Evolutionary conservation across 164 flowering plant species (phyloP).

Genomic region (Kalanchoe fedtschenkoi): DNA sequence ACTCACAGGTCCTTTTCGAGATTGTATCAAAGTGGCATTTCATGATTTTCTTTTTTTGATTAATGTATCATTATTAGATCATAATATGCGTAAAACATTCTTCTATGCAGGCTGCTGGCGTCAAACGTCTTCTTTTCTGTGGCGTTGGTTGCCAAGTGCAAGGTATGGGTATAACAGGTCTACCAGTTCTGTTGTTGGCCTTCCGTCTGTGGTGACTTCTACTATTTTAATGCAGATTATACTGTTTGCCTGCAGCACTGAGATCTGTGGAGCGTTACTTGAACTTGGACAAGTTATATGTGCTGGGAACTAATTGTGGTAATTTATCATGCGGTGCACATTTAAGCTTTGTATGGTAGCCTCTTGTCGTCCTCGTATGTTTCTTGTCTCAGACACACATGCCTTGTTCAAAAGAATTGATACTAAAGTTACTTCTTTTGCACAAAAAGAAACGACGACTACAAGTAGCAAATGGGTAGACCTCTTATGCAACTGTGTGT

Average conservation of each 20-base stretch:
- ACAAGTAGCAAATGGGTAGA: neutral
- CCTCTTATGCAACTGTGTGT: neutral
- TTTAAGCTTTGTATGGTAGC: neutral
- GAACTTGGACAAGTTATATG: slow-evolving; percentile 93
- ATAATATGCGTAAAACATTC: neutral
- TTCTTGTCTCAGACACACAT: too few relatives aligned
- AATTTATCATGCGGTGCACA: slow-evolving; percentile 11
- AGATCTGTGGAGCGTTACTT: slow-evolving; percentile 86
- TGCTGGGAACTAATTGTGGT: slow-evolving; percentile 97
- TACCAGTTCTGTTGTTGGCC: slow-evolving; percentile 6
- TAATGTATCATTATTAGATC: neutral
- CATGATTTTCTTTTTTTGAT: too few relatives aligned
- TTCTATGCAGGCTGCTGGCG: slow-evolving; percentile 72
- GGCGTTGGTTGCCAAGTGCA: slow-evolving; percentile 99
- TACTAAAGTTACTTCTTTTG: neutral
- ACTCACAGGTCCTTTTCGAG: neutral
- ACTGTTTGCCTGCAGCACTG: slow-evolving; percentile 90
- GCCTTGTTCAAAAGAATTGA: neutral
- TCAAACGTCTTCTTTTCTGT: slow-evolving; percentile 92
- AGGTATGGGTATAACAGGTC: slow-evolving; percentile 31
- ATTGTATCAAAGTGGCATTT: neutral
- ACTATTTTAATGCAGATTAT: slow-evolving; percentile 63
- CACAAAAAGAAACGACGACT: neutral
- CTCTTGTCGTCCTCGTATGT: too few relatives aligned
- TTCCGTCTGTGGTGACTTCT: slow-evolving; percentile 37